phyloP scores from a whole-genome alignment of 192 early-diverging fungal genomes.

The Umbelopsis ramanniana region DNA sequence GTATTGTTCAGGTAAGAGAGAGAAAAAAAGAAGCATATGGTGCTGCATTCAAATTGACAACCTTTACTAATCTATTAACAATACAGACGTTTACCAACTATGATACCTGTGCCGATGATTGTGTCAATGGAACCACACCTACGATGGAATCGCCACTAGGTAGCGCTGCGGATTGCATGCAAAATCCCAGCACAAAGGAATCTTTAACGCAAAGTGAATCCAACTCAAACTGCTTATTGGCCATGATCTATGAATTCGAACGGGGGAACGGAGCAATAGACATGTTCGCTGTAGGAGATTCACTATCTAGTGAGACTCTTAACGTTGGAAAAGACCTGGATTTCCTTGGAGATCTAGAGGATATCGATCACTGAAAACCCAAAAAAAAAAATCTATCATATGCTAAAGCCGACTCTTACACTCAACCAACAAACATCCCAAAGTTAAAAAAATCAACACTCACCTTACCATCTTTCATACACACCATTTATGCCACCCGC shows the following conservation, averaged over 20 bases:
- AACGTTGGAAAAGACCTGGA: slow-evolving; percentile 21
- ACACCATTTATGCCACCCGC: not conserved
- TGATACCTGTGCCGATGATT: slow-evolving; percentile 22
- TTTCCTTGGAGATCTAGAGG: slow-evolving; percentile 23
- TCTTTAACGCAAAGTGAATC: not conserved
- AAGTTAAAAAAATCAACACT: not conserved
- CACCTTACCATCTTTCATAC: not conserved
- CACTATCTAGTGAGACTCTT: slow-evolving; percentile 1
- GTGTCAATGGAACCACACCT: not conserved
- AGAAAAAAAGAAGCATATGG: not conserved
- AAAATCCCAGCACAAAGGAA: not conserved
- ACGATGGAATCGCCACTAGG: not conserved
- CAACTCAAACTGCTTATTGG: slow-evolving; percentile 35
- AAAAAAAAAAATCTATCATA: not conserved
- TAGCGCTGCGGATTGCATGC: not conserved
- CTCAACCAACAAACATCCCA: not conserved
- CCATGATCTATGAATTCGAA: slow-evolving; percentile 59
- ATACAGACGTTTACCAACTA: slow-evolving; percentile 40
- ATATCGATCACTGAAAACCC: slow-evolving; percentile 9
- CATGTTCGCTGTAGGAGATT: slow-evolving; percentile 44
- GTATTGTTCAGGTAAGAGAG: slow-evolving; percentile 48
- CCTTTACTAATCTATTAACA: not conserved
- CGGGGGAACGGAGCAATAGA: slow-evolving; percentile 56
- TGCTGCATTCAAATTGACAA: not conserved
- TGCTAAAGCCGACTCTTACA: too few relatives aligned